A percentile compares a stretch with the other conserved stretches of the same genome.
These are phyloP conservation scores for Spencermartinsiella europaea DNA, from an alignment of 805 yeast genomes.

Conservation along the genomic window DNA sequence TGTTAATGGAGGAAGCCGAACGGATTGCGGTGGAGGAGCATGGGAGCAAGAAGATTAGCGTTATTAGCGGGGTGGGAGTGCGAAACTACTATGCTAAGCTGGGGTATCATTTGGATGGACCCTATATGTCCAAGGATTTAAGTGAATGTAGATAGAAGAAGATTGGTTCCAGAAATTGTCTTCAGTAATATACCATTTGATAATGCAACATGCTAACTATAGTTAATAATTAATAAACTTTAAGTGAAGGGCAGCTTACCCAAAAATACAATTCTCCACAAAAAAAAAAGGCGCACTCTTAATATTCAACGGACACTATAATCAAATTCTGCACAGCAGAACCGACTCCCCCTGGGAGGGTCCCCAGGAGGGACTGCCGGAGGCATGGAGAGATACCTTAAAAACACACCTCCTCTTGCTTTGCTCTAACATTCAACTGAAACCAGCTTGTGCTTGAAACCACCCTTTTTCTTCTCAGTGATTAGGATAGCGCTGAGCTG, in stretches of 20 bases:
- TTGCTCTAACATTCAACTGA: conserved; percentile 27
- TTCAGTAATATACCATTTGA: neutral
- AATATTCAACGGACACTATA: no score
- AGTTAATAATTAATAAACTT: neutral
- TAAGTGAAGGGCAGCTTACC: no score
- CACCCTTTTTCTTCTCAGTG: conserved; percentile 23
- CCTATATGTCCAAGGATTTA: conserved; percentile 90
- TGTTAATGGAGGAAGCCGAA: conserved; percentile 97
- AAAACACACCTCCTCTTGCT: no score
- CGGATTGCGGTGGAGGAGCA: conserved; percentile 93
- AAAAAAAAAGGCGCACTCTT: no score
- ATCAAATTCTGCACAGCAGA: no score
- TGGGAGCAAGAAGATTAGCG: conserved; percentile 85
- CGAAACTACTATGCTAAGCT: conserved; percentile 89
- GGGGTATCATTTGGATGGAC: conserved; percentile 92
- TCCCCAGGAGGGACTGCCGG: no score
- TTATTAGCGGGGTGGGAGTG: conserved; percentile 96
- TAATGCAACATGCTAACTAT: neutral
- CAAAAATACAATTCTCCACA: no score
- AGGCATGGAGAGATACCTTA: no score
- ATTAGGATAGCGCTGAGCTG: conserved; percentile 58
- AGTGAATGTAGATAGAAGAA: conserved; percentile 13
- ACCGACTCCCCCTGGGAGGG: no score
- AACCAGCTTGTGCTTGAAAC: conserved; percentile 26
- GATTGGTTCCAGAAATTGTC: neutral